Evolutionary conservation across 768 basidiomycete genomes (phyloP).

Genomic region (Lanmaoa rubissima): DNA sequence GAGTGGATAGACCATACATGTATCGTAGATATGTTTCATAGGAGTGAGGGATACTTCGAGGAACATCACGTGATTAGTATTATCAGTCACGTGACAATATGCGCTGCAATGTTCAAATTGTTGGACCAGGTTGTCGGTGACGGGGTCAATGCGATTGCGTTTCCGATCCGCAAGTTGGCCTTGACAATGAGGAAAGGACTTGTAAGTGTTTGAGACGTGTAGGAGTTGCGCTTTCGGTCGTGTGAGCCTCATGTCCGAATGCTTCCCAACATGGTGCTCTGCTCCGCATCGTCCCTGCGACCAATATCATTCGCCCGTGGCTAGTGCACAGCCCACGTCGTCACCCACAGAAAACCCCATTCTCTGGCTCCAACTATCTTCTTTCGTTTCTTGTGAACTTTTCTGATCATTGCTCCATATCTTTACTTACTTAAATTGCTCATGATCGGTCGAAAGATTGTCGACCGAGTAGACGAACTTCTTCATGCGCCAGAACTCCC

Average conservation of each 20-base stretch:
- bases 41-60: neutral
- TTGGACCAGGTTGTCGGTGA: neutral
- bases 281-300: neutral
- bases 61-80: neutral
- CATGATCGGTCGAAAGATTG: constrained; percentile 29
- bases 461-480: constrained; percentile 27
- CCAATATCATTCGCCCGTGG: neutral
- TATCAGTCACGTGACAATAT: constrained; percentile 9
- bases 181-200: neutral
- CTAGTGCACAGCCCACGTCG: constrained; percentile 3
- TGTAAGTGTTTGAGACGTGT: neutral
- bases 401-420: constrained; percentile 11
- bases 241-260: constrained; percentile 8
- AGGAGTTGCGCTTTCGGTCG: neutral
- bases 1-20: too few species aligned
- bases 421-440: neutral
- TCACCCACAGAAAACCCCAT: neutral
- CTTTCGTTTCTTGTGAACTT: constrained; percentile 18
- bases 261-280: neutral
- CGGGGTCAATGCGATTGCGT: too few species aligned
- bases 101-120: constrained; percentile 6
- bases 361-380: constrained; percentile 16
- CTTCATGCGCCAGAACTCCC: constrained; percentile 8
- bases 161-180: neutral
- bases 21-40: neutral